Percentiles rank a stretch among this genome's conserved stretches.
Conservation (phyloP, 2,329 filamentous ascomycete species). For the Colletotrichum melonis region DNA sequence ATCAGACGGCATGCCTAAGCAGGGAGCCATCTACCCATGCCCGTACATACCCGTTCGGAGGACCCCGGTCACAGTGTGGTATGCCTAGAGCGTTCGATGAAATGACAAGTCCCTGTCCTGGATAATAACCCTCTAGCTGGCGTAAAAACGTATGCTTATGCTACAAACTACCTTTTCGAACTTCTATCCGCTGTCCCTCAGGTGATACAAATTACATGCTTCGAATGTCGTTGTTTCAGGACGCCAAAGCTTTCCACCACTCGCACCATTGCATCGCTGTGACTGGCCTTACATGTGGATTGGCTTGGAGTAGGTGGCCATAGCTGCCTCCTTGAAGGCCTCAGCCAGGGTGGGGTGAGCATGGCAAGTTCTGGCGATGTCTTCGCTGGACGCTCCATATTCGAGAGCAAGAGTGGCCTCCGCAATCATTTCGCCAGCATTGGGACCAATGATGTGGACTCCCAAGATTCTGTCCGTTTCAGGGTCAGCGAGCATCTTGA, state of each 20-base stretch:
- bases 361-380: slow-evolving; percentile 94
- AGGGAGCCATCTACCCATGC: background rate
- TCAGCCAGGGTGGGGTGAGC: slow-evolving; percentile 96
- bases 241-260: background rate
- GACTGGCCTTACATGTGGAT: slow-evolving; percentile 84
- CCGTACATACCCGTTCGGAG: background rate
- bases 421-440: slow-evolving; percentile 99
- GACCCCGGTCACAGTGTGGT: background rate
- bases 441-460: slow-evolving; percentile 95
- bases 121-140: background rate
- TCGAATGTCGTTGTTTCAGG: background rate
- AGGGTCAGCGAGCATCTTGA: slow-evolving; percentile 96
- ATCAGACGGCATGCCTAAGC: background rate
- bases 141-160: background rate
- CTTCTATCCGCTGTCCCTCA: slow-evolving; percentile 9
- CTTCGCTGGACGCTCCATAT: slow-evolving; percentile 95
- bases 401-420: slow-evolving; percentile 95
- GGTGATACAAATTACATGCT: slow-evolving; percentile 12
- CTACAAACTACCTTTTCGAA: background rate
- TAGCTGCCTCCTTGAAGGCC: slow-evolving; percentile 99
- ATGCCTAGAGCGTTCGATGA: background rate
- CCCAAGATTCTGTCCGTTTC: slow-evolving; percentile 96
- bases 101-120: background rate
- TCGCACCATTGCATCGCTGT: background rate
- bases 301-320: slow-evolving; percentile 95